phyloP scores from a whole-genome alignment of 352 stramenopile genomes.

The Pseudoperonospora humuli region DNA sequence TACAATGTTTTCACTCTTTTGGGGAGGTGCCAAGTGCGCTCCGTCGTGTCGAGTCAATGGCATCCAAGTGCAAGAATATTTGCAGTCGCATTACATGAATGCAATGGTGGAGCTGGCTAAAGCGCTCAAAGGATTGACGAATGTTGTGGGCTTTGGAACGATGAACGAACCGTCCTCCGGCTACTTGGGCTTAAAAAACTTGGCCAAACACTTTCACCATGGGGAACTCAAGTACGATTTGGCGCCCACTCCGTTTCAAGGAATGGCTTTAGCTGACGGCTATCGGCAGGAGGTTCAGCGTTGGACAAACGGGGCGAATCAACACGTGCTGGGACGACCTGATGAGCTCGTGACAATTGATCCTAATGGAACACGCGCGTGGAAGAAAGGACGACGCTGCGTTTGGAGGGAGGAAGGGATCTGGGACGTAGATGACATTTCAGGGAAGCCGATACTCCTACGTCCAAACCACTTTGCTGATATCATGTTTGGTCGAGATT shows the following conservation, averaged over 20 bases:
- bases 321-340: conserved; percentile 55
- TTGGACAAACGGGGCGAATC: conserved; percentile 69
- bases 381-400: conserved; percentile 55
- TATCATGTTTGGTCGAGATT: conserved; percentile 71
- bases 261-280: conserved; percentile 71
- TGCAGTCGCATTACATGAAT: conserved; percentile 84
- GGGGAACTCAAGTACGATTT: conserved; percentile 65
- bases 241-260: conserved; percentile 72
- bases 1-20: conserved; percentile 92
- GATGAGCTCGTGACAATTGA: conserved; percentile 44
- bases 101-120: conserved; percentile 63
- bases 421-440: conserved; percentile 45
- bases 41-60: conserved; percentile 63
- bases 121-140: conserved; percentile 51
- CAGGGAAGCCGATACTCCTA: conserved; percentile 40
- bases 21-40: conserved; percentile 60
- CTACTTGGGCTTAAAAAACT: conserved; percentile 62
- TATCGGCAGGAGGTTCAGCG: conserved; percentile 48
- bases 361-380: conserved; percentile 49
- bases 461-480: conserved; percentile 59
- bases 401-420: conserved; percentile 81
- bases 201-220: conserved; percentile 42
- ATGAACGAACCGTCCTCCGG: conserved; percentile 87
- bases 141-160: conserved; percentile 87
- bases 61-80: conserved; percentile 74